Base-by-base conservation (phyloP, 2,329 filamentous ascomycete genomes). In the Xylariaceae sp. region DNA sequence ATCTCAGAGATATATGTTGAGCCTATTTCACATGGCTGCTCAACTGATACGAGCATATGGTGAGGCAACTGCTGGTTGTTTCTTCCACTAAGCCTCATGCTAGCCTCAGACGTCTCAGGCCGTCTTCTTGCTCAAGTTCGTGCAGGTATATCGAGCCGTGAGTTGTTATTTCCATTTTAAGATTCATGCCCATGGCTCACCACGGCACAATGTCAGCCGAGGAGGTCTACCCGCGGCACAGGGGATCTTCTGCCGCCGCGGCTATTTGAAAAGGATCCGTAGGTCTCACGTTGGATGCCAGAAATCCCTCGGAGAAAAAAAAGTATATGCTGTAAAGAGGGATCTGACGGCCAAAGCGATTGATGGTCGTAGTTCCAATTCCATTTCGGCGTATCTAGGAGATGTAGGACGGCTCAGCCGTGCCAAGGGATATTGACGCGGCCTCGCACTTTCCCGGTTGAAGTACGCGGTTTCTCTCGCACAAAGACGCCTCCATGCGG, bases 241-340 rank as follows among this genome's bases (percentile, higher is more conserved):
- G 46, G 51, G 33, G 46, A 26, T 29, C 11, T 58, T 58, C 46
- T 51, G 46, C 56, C 56, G 51, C 34, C 16, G 44, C 56, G 51
- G 51, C 56, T 55, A 58, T 58, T 55, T 58, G 24, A 17, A 49
- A 58, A 49, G 23, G 43, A 45, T 28, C 19, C 29, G 39, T 26
- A 16, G 17, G 55, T 58, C 55, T 58, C 55, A 58, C 26, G 46
- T 54, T 58, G 17, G 47, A 58, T 50, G 33, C 16, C 16, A 19
- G 24, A 26, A 54, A 37, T 19, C 23, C 26, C 23, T 14, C 11
- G 26, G 23, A 24, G 4, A n/a, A n/a, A 53, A 31, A 11, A n/a
- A 28, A 29, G n/a, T 55, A 17, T 47, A 51, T 51, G 39, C 46
- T 29, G 39, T 21, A 40, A 58, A 54, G 39, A 53, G 37, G 39